phyloP scores from a whole-genome alignment of 352 stramenopile genomes.

The Phytopythium delawarense region DNA sequence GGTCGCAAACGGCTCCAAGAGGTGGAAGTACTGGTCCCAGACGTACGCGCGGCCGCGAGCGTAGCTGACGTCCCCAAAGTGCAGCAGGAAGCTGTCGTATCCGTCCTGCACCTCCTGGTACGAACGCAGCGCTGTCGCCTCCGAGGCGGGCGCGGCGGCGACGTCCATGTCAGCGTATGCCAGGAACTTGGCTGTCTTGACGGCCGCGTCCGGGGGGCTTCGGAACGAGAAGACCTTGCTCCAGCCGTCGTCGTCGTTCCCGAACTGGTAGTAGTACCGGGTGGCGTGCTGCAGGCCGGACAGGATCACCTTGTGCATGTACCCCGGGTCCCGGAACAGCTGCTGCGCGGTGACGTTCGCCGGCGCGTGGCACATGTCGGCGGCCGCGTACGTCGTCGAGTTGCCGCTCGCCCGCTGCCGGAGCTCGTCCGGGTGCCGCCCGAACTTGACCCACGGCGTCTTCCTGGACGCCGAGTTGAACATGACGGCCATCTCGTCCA shows the following conservation, averaged over 20 bases:
- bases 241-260: slow-evolving; percentile 72
- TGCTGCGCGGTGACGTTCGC: slow-evolving; percentile 59
- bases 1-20: slow-evolving; percentile 65
- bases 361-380: slow-evolving; percentile 58
- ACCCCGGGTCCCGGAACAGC: slow-evolving; percentile 72
- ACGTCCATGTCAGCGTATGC: slow-evolving; percentile 83
- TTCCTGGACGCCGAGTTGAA: slow-evolving; percentile 66
- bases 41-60: slow-evolving; percentile 48
- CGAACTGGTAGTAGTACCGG: slow-evolving; percentile 78
- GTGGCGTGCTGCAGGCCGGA: slow-evolving; percentile 28
- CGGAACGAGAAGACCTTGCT: slow-evolving; percentile 63
- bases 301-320: slow-evolving; percentile 79
- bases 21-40: slow-evolving; percentile 76
- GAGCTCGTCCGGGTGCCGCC: slow-evolving; percentile 23
- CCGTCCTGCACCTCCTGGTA: slow-evolving; percentile 60
- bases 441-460: slow-evolving; percentile 48
- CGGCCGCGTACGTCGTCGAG: slow-evolving; percentile 60
- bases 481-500: slow-evolving; percentile 74
- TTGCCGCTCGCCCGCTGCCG: slow-evolving; percentile 24
- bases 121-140: slow-evolving; percentile 54
- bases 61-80: slow-evolving; percentile 79
- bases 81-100: slow-evolving; percentile 71
- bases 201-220: slow-evolving; percentile 25
- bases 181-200: slow-evolving; percentile 64
- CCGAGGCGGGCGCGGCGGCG: slow-evolving; percentile 46